Evolutionary conservation across 805 yeast species (phyloP).

Genomic region (Candida easanensis): DNA sequence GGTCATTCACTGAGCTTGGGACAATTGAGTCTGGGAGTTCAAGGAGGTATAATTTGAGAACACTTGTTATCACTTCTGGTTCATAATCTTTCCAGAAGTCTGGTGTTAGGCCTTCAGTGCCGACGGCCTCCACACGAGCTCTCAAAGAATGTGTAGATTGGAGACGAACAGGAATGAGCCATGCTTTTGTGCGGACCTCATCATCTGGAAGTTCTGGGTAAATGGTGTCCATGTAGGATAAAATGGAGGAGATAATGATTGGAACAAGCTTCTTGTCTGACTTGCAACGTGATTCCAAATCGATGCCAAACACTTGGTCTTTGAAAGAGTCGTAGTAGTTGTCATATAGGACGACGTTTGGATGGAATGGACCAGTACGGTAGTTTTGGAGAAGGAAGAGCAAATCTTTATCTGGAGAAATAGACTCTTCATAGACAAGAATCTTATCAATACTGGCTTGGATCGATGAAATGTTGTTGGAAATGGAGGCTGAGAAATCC

Average conservation of each 20-base stretch:
- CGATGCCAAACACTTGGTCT: conserved; percentile 79
- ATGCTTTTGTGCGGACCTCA: conserved; percentile 59
- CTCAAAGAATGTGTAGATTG: conserved; percentile 61
- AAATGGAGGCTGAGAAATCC: conserved; percentile 66
- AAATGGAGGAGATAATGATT: conserved; percentile 54
- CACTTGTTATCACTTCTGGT: conserved; percentile 63
- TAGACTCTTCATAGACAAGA: conserved; percentile 63
- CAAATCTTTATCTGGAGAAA: conserved; percentile 68
- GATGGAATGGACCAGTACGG: conserved; percentile 72
- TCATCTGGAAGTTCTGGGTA: conserved; percentile 73
- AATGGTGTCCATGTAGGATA: conserved; percentile 62
- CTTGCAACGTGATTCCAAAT: conserved; percentile 65
- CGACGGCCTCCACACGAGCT: conserved; percentile 48
- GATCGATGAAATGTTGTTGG: conserved; percentile 56
- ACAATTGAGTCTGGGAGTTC: conserved; percentile 80
- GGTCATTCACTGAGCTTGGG: conserved; percentile 61
- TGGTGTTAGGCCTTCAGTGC: conserved; percentile 38
- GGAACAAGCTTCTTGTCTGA: conserved; percentile 76
- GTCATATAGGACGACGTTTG: conserved; percentile 71
- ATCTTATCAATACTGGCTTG: conserved; percentile 60
- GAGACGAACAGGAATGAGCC: conserved; percentile 68
- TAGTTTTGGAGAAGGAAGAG: conserved; percentile 63
- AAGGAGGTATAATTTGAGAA: conserved; percentile 67
- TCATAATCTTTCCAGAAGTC: conserved; percentile 33
- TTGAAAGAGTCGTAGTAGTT: conserved; percentile 70